Evolutionary conservation across 805 yeast genomes (phyloP), one percentile per base, ranked within the genome.

Genomic region (Myxozyma monticola): DNA sequence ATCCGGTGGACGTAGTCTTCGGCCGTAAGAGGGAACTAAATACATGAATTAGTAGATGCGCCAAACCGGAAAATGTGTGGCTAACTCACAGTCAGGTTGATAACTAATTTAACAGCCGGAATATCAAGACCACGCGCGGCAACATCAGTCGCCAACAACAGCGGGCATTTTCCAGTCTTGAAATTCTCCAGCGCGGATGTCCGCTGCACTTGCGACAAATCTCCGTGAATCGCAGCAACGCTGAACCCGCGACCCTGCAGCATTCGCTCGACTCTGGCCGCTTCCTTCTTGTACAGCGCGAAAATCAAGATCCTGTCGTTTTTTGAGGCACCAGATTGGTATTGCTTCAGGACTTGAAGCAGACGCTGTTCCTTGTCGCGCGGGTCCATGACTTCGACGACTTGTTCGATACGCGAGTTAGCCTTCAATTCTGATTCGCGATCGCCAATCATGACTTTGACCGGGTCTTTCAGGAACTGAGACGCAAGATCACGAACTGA

Each of bases 111-210:
- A 55, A 93, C 99, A 61, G 95, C 88, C 45, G 99, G 99, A 63
- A 93, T 93, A 70, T 93, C 99, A 60, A 93, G 89, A 82, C 99
- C 99, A 75, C 99, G 84, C 1, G 99, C 99, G 12, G 76, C 76
- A 9, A 72, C 99, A 72, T 93, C 99, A 1, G 99, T 93, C 26
- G 99, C 99, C 60, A 93, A 77, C 69, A 93, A 72, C 38, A 93
- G 71, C 60, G 78, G 83, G 46, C 84, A 77, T 42, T 76, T 76
- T 26, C 98, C 98, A 30, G 76, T 69, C 70, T 93, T 93, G 76
- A 93, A 93, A 56, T 81, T 80, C 31, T 82, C 84, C 57, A 93
- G 75, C 6, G 99, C 96, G 58, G 75, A 79, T 2, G 96, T 85
- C 72, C 99, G 83, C 71, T 91, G 97, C 45, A 78, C 84, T 72